A percentile compares a stretch with the other conserved stretches of the same genome.
These are phyloP conservation scores for Acephala macrosclerotiorum DNA, from an alignment of 2,329 filamentous ascomycete genomes.

Conservation along the genomic window DNA sequence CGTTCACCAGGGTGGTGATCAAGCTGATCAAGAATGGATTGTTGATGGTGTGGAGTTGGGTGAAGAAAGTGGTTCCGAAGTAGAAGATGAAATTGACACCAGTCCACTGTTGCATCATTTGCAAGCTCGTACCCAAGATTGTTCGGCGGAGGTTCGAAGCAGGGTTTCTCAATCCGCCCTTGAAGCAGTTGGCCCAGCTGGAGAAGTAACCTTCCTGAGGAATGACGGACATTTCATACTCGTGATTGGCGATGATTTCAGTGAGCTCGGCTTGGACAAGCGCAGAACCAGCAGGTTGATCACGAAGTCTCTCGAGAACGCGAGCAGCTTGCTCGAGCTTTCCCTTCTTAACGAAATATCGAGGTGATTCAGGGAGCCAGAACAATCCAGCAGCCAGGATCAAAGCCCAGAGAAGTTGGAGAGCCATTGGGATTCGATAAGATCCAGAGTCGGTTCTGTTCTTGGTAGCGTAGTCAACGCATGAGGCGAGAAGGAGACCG, in stretches of 20 bases:
- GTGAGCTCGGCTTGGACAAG: slow-evolving; percentile 80
- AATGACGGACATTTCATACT: slow-evolving; percentile 77
- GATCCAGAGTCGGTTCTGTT: slow-evolving; percentile 66
- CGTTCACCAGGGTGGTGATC: slow-evolving; percentile 70
- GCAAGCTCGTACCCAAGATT: slow-evolving; percentile 74
- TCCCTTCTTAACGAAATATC: slow-evolving; percentile 83
- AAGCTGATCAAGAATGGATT: slow-evolving; percentile 71
- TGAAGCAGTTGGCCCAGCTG: slow-evolving; percentile 76
- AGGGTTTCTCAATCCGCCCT: slow-evolving; percentile 74
- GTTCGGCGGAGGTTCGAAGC: slow-evolving; percentile 73
- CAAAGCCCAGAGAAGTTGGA: slow-evolving; percentile 83
- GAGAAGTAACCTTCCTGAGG: slow-evolving; percentile 72
- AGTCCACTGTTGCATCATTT: slow-evolving; percentile 81
- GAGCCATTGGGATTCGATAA: slow-evolving; percentile 81
- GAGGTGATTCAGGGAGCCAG: slow-evolving; percentile 82
- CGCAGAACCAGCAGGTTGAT: slow-evolving; percentile 74
- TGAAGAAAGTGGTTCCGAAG: slow-evolving; percentile 91
- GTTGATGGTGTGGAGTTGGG: slow-evolving; percentile 74
- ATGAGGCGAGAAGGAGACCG: slow-evolving; percentile 77
- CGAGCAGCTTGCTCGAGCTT: slow-evolving; percentile 67
- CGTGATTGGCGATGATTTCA: slow-evolving; percentile 88
- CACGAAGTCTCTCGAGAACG: slow-evolving; percentile 73
- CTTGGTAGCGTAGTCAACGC: slow-evolving; percentile 76
- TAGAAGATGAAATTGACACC: slow-evolving; percentile 95
- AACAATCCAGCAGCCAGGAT: slow-evolving; percentile 77